Conservation (phyloP, 805 yeast genomes). For the Pichia manshurica region DNA sequence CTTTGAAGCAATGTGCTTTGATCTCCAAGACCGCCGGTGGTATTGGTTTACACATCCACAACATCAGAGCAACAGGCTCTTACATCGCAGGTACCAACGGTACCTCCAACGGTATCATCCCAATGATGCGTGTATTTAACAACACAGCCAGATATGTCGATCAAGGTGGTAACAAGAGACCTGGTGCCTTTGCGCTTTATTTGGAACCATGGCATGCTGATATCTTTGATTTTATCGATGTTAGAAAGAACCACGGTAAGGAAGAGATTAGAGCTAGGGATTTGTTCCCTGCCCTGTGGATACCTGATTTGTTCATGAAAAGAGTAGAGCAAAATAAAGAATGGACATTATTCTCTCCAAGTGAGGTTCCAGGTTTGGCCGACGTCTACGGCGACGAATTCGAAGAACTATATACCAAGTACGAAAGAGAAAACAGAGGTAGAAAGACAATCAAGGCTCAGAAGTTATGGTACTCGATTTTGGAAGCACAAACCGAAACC, state of each 20-base stretch:
- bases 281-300: constrained; percentile 59
- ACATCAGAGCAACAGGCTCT: constrained; percentile 54
- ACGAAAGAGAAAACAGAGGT: constrained; percentile 48
- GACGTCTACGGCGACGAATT: constrained; percentile 55
- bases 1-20: constrained; percentile 55
- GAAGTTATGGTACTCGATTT: constrained; percentile 54
- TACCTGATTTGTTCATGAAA: constrained; percentile 58
- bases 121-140: constrained; percentile 59
- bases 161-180: constrained; percentile 62
- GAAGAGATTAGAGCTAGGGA: constrained; percentile 61
- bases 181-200: constrained; percentile 59
- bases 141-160: constrained; percentile 60
- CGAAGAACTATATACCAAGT: constrained; percentile 43
- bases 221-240: constrained; percentile 52
- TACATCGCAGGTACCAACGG: constrained; percentile 61
- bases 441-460: constrained; percentile 49
- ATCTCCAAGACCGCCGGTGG: constrained; percentile 62
- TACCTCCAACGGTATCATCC: constrained; percentile 56
- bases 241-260: constrained; percentile 58
- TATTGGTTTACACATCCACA: constrained; percentile 56
- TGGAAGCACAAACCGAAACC: constrained; percentile 60
- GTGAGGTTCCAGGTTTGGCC: constrained; percentile 51
- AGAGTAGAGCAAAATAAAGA: constrained; percentile 50
- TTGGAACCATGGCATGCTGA: constrained; percentile 63
- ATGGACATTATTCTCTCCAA: constrained; percentile 57